phyloP scores from a whole-genome alignment of 257 asterid species.

The Fraxinus quadrangulata region DNA sequence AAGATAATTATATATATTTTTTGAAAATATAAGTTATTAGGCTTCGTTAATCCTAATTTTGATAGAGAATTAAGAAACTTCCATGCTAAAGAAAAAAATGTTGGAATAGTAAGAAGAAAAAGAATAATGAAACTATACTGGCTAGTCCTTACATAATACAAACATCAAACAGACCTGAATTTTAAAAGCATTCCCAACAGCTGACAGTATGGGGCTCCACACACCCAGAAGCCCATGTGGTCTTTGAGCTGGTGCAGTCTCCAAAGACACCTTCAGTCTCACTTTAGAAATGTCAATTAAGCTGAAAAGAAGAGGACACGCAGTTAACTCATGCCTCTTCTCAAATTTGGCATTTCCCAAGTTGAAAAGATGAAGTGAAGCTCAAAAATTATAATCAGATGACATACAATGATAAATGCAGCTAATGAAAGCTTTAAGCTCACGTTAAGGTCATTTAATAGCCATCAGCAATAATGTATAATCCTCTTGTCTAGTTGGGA shows the following conservation, averaged over 20 bases:
- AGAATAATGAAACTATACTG: conserved; percentile 9
- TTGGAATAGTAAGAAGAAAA: neutral
- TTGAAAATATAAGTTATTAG: conserved; percentile 10
- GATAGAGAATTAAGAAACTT: conserved; percentile 16
- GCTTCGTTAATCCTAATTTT: conserved; percentile 13
- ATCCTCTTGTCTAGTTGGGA: neutral
- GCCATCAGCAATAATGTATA: conserved; percentile 13
- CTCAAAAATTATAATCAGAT: neutral
- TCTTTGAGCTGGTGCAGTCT: conserved; percentile 88
- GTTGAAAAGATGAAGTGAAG: neutral
- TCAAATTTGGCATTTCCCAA: conserved; percentile 15
- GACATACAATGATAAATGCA: conserved; percentile 3
- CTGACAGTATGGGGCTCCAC: conserved; percentile 97
- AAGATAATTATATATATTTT: conserved; percentile 10
- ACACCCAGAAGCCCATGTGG: conserved; percentile 94
- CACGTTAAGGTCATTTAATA: conserved; percentile 12
- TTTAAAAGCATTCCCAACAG: conserved; percentile 95
- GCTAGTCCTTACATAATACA: conserved; percentile 19
- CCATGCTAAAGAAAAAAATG: conserved; percentile 2
- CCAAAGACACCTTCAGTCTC: conserved; percentile 83
- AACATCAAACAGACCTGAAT: conserved; percentile 58
- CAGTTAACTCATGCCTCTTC: conserved; percentile 11
- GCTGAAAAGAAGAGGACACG: conserved; percentile 49
- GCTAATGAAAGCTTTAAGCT: conserved; percentile 17
- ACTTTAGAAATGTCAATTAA: conserved; percentile 92